Conservation (phyloP, 768 basidiomycete species). For the Mycena epipterygia region DNA sequence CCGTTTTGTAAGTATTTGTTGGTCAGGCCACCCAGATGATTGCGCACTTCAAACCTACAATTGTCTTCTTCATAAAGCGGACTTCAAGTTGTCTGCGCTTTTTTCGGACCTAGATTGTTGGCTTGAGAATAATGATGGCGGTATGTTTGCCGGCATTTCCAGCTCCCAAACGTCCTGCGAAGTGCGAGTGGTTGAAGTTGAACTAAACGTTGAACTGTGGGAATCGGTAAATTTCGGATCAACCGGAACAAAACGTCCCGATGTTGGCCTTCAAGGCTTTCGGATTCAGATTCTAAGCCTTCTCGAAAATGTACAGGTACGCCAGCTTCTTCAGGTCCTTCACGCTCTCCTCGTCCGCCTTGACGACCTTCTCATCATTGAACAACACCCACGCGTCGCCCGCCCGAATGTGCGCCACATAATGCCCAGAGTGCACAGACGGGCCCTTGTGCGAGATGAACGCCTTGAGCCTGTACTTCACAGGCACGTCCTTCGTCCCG, state of each 20-base stretch:
- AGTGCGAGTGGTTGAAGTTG: no score
- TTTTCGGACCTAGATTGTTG: no score
- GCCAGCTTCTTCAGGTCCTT: slow-evolving; percentile 85
- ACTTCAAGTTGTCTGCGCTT: no score
- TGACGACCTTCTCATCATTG: slow-evolving; percentile 97
- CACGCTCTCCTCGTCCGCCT: slow-evolving; percentile 87
- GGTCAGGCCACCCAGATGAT: no score
- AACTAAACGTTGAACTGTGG: no score
- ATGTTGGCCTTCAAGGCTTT: not conserved
- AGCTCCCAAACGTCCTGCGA: no score
- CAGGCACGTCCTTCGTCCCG: slow-evolving; percentile 77
- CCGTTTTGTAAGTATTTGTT: no score
- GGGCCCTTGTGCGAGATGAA: slow-evolving; percentile 99
- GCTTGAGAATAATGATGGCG: no score
- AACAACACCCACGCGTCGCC: slow-evolving; percentile 88
- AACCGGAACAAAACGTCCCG: not conserved
- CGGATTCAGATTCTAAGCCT: slow-evolving; percentile 46
- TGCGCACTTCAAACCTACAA: no score
- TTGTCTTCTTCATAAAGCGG: no score
- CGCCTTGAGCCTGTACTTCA: slow-evolving; percentile 84
- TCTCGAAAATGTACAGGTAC: slow-evolving; percentile 95
- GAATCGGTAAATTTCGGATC: no score
- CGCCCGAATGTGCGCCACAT: slow-evolving; percentile 83
- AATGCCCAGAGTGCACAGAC: slow-evolving; percentile 95
- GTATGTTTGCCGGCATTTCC: no score